Conservation (phyloP, 768 basidiomycete genomes). For the Obba rivulosa region DNA sequence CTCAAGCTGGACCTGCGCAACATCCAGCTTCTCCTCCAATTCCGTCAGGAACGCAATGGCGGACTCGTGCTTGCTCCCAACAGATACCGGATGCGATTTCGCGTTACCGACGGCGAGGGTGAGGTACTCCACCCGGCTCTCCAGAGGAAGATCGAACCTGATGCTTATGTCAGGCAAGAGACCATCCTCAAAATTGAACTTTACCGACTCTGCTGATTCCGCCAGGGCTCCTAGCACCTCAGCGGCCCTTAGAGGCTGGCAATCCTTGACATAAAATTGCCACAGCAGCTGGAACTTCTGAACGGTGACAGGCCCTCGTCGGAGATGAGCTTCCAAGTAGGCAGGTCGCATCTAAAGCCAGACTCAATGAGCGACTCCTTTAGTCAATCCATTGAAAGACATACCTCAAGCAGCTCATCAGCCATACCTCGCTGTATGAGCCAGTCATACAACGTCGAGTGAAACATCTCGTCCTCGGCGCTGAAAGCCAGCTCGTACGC, state of each 20-base stretch:
- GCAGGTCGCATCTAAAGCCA: constrained; percentile 67
- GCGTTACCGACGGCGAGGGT: constrained; percentile 94
- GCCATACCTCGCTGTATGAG: constrained; percentile 72
- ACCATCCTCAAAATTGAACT: neutral
- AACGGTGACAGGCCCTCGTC: constrained; percentile 71
- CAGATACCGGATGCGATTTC: constrained; percentile 86
- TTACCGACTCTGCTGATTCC: constrained; percentile 73
- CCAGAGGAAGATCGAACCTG: constrained; percentile 65
- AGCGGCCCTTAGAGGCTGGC: constrained; percentile 82
- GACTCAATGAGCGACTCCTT: neutral
- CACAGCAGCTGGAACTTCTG: constrained; percentile 87
- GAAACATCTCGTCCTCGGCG: constrained; percentile 88
- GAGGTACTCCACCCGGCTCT: constrained; percentile 82
- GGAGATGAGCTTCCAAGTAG: constrained; percentile 85
- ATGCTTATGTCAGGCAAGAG: neutral
- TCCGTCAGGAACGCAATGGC: constrained; percentile 95
- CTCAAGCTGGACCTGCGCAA: constrained; percentile 95
- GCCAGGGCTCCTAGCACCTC: constrained; percentile 79
- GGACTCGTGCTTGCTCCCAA: constrained; percentile 72
- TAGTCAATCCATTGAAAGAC: constrained; percentile 15
- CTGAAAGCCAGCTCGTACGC: constrained; percentile 85
- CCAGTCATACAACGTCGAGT: constrained; percentile 94
- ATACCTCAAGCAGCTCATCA: constrained; percentile 86
- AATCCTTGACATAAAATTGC: constrained; percentile 95
- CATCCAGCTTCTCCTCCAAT: constrained; percentile 94